These are phyloP conservation scores for Alternaria consortialis DNA, from an alignment of 2,329 filamentous ascomycete species.

Conservation along the genomic window DNA sequence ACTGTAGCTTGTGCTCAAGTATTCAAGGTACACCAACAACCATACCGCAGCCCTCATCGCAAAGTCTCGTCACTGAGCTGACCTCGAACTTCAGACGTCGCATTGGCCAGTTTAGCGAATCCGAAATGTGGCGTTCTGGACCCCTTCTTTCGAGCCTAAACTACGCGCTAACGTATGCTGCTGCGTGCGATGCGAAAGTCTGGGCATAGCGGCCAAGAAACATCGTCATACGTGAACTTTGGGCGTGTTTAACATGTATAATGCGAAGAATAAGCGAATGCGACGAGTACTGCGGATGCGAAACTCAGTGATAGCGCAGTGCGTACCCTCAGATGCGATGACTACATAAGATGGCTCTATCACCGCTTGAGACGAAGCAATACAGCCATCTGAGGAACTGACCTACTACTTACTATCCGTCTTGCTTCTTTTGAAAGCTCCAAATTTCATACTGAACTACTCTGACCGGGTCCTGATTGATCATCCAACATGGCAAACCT, in stretches of 20 bases:
- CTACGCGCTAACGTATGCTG: neutral
- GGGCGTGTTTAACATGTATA: neutral
- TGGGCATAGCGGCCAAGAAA: neutral
- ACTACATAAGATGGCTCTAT: neutral
- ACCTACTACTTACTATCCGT: neutral
- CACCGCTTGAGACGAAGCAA: neutral
- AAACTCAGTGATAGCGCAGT: neutral
- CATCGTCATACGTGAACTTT: neutral
- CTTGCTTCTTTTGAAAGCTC: neutral
- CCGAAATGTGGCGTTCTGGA: constrained; percentile 6
- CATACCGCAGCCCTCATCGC: neutral
- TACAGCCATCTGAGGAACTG: neutral
- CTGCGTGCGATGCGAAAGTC: constrained; percentile 6
- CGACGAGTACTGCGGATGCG: constrained; percentile 1
- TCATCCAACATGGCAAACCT: neutral
- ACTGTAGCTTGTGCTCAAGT: neutral
- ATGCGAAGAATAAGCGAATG: constrained; percentile 5
- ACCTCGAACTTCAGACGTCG: neutral
- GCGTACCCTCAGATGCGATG: neutral
- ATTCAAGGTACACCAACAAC: neutral
- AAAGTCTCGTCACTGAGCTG: neutral
- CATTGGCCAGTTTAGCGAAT: constrained; percentile 15
- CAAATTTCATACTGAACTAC: neutral
- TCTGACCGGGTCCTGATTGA: neutral
- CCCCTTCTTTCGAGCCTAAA: neutral